A percentile compares a stretch with the other conserved stretches of the same genome.
phyloP scores from a whole-genome alignment of 2,329 filamentous ascomycete species.

The Cercospora janseana region DNA sequence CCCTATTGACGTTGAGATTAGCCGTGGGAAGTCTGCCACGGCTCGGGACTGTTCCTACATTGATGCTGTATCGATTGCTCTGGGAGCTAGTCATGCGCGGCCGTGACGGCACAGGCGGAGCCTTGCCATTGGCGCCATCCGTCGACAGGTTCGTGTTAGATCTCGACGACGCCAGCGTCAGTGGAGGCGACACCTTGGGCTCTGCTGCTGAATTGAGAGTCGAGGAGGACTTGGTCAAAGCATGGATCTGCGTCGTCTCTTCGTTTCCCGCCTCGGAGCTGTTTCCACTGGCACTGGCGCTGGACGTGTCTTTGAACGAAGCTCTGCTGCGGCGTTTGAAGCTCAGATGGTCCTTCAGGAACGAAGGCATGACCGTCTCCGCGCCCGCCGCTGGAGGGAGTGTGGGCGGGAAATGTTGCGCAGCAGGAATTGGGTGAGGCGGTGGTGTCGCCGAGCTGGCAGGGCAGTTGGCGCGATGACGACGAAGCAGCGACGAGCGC shows the following conservation, averaged over 20 bases:
- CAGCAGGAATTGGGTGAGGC: not conserved
- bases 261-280: constrained; percentile 36
- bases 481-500: no score
- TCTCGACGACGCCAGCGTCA: constrained; percentile 64
- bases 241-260: constrained; percentile 11
- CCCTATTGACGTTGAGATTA: constrained; percentile 17
- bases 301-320: constrained; percentile 18
- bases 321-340: constrained; percentile 23
- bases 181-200: constrained; percentile 68
- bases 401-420: constrained; percentile 4
- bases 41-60: constrained; percentile 24
- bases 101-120: constrained; percentile 38
- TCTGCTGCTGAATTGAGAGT: constrained; percentile 61
- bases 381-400: not conserved
- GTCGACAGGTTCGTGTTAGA: constrained; percentile 57
- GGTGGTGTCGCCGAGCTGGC: not conserved
- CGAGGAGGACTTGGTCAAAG: constrained; percentile 58
- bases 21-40: not conserved
- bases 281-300: constrained; percentile 40
- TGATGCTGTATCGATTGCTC: constrained; percentile 61
- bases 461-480: not conserved
- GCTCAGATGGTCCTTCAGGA: constrained; percentile 26
- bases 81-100: constrained; percentile 33
- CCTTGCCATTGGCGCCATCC: constrained; percentile 49
- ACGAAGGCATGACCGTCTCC: constrained; percentile 26